Evolutionary conservation across 176 grass and related monocot genomes (phyloP).

Genomic region (Dendrocalamus sinicus): DNA sequence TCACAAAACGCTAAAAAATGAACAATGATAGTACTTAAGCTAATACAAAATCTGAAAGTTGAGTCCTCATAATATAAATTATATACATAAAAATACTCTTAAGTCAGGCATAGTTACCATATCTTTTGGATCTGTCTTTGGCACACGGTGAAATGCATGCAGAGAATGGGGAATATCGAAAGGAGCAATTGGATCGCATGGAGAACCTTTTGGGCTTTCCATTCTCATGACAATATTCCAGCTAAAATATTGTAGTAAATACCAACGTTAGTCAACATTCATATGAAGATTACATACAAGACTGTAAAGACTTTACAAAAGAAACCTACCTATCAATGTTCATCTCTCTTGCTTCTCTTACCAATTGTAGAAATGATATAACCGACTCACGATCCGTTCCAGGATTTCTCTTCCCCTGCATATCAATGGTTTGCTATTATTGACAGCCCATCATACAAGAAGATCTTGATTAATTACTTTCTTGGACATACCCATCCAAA

Average conservation of each 20-base stretch:
- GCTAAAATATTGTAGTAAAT: constrained; percentile 59
- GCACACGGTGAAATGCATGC: constrained; percentile 63
- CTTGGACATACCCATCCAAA: constrained; percentile 88
- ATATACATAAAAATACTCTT: neutral
- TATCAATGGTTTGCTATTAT: constrained; percentile 35
- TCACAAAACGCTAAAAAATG: constrained; percentile 4
- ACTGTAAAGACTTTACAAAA: constrained; percentile 26
- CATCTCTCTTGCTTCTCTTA: constrained; percentile 81
- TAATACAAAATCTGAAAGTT: constrained; percentile 1
- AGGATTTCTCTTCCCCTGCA: constrained; percentile 95
- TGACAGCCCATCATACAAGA: constrained; percentile 14
- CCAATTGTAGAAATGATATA: constrained; percentile 72
- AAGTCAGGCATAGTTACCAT: constrained; percentile 53
- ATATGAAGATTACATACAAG: constrained; percentile 30
- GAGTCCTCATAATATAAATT: neutral
- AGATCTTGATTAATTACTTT: constrained; percentile 27
- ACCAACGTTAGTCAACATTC: constrained; percentile 24
- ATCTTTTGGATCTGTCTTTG: constrained; percentile 65
- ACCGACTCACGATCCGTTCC: constrained; percentile 71
- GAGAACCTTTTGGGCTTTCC: constrained; percentile 60
- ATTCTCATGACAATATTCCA: constrained; percentile 97
- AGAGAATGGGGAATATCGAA: constrained; percentile 81
- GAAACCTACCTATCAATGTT: constrained; percentile 80
- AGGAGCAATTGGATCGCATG: constrained; percentile 69
- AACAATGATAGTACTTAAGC: neutral